Base-by-base conservation (phyloP, 2,329 filamentous ascomycete genomes). In the Cordyceps cicadae region DNA sequence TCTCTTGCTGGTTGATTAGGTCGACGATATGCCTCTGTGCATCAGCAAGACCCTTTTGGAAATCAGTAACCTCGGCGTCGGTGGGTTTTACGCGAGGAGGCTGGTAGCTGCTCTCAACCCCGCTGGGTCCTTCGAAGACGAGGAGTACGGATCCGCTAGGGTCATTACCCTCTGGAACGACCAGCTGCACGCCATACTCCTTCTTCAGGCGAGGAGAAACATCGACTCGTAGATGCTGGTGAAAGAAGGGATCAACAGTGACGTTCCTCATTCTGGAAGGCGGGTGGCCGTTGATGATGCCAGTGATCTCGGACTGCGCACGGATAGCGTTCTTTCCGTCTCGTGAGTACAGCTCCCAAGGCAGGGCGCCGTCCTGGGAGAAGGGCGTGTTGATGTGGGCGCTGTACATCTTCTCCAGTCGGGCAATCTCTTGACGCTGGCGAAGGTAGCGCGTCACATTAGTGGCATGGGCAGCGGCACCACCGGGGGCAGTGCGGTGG, bases 361-460 rank as follows among this genome's bases (percentile, higher is more conserved):
- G 87, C 50, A 89, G 84, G 12, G 85, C 85, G 41, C 87, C 87
- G 50, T 90, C 85, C 54, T 83, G 79, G 3, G 84, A 82, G 64
- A 82, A 83, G 0, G 91, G 90, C 1, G 92, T 87, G 67, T 93
- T 89, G 71, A 97, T 95, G 72, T 90, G 89, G n/a, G 92, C 87
- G 69, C 89, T 84, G 74, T 96, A 90, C 53, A 84, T 76, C 62
- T 83, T 84, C 77, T 97, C 92, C 15, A 99, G 81, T 56, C 91
- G 86, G 67, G 90, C 85, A 67, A 97, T 87, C 66, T 93, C 89
- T 67, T 86, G 84, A 51, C 90, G 88, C 68, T 94, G 85, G 60
- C 87, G 87, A 56, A 97, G 81, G 74, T 99, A 99, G 59, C 90
- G 87, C 1, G 92, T 94, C 61, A 99, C 79, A 67, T 93, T 89